Base-by-base conservation (phyloP, 257 asterid genomes). In the Nicotiana otophora region DNA sequence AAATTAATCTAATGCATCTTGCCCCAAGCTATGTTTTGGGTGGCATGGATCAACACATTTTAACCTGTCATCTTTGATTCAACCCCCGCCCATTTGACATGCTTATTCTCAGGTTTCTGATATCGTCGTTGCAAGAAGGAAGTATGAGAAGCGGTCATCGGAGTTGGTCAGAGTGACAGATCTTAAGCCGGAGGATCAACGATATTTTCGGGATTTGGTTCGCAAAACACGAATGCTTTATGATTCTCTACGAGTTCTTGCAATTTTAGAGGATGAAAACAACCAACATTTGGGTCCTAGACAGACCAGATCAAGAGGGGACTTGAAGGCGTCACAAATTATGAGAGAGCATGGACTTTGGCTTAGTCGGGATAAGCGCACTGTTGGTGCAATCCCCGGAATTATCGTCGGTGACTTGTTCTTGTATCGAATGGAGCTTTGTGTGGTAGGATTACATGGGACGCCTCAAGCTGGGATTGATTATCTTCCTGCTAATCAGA, bases 391-490 rank as follows among this genome's bases (percentile, higher is more conserved):
- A 2, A 88, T 95, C 67, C 97, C 99, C 0, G 99, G 99, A 2
- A 85, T 93, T 62, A 57, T 74, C 1, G 80, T 95, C 4, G 99
- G 99, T 7, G 98, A 95, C 61, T 84, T 92, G n/a, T 95, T 91
- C 92, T 90, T 92, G 63, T 94, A 86, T 84, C 88, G 99, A 81
- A 94, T 94, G 96, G 99, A 95, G 75, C 46, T 95, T 65, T 92
- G 97, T 81, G 93, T 92, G 8, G 83, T 95, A 57, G 99, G 99
- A 3, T 77, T 95, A 81, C 99, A 95, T 84, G 99, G 99, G 16
- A 97, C 92, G 48, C 81, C 88, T 58, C 99, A 95, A 83, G 99
- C 98, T 20, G 98, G 99, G n/a, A 95, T 95, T 46, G 99, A 95
- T 84, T 93, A 89, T 57, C 88, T 95, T 3, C 86, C 98, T 0